phyloP scores from a whole-genome alignment of 306 rosid species.

The Quercus ilex region DNA sequence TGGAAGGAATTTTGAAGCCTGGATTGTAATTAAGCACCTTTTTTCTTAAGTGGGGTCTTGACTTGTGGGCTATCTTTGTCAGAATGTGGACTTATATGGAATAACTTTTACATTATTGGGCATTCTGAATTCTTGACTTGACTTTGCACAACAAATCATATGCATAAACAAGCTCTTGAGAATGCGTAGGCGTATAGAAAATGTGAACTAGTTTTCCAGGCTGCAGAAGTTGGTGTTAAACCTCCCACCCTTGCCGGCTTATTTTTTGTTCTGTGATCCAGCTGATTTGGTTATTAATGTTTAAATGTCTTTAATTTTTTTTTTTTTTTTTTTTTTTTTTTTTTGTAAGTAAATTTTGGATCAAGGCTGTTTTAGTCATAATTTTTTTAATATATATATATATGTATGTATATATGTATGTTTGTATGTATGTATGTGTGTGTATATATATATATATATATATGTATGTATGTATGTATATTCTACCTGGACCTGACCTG shows the following conservation, averaged over 20 bases:
- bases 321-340: too few relatives aligned
- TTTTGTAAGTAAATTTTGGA: too few relatives aligned
- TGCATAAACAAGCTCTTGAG: neutral
- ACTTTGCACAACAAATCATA: neutral
- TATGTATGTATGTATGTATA: too few relatives aligned
- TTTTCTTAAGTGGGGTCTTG: neutral
- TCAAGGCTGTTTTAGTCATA: neutral
- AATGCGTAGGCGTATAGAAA: neutral
- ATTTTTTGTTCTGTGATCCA: neutral
- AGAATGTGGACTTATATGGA: neutral
- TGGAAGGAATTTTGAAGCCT: neutral
- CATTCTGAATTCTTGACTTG: neutral
- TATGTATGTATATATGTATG: too few relatives aligned
- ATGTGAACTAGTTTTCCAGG: neutral
- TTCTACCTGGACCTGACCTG: neutral
- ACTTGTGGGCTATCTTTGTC: slow-evolving; percentile 1
- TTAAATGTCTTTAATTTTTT: neutral
- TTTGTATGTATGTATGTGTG: too few relatives aligned
- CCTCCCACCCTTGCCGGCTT: neutral
- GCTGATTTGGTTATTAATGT: neutral
- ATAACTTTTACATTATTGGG: neutral
- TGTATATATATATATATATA: neutral
- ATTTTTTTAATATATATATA: neutral
- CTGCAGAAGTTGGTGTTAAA: neutral
- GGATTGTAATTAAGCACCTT: neutral